Base-by-base conservation (phyloP, 2,329 filamentous ascomycete genomes). In the Epichloe bromicola region DNA sequence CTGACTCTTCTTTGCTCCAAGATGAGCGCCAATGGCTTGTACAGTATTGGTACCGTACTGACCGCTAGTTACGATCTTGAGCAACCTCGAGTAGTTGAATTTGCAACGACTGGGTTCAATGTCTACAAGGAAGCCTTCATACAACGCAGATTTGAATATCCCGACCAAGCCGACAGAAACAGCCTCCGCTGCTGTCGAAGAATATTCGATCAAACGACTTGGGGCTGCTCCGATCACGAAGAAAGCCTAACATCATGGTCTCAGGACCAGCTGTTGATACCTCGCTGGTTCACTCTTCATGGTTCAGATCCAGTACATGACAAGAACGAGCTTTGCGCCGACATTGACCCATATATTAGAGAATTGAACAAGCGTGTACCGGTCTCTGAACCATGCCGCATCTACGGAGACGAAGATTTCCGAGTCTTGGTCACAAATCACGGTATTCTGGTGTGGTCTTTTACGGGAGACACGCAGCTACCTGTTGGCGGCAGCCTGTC, bases 91-190 rank as follows among this genome's bases (percentile, higher is more conserved):
- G 42, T 43, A 5, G n/a, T 41, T 33, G 51, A 53, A 26, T 36
- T 51, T 12, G 48, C 51, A 6, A 48, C 48, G 3, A 40, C 34
- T 3, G 51, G 26, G 5, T 53, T 53, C 23, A 53, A 34, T 36
- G 37, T 51, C 7, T 50, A 44, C 39, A 53, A 40, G 30, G 51
- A 51, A 17, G 19, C 39, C 17, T 50, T 53, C 12, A 20, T 53
- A 26, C 51, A 53, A 39, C 44, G 43, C 17, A 19, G 19, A 8
- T 53, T 41, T 19, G 37, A 36, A 5, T 42, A 26, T 30, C 1
- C 39, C n/a, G 17, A 40, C 7, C 41, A 34, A 14, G 3, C 15
- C n/a, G 30, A 38, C 20, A 5, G 11, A 14, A 17, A 14, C 3
- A 23, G n/a, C 14, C 14, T 37, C 8, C 30, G 15, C 17, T 44